Evolutionary conservation across 208 protist species (phyloP).

Genomic region (Porcisia hertigi): DNA sequence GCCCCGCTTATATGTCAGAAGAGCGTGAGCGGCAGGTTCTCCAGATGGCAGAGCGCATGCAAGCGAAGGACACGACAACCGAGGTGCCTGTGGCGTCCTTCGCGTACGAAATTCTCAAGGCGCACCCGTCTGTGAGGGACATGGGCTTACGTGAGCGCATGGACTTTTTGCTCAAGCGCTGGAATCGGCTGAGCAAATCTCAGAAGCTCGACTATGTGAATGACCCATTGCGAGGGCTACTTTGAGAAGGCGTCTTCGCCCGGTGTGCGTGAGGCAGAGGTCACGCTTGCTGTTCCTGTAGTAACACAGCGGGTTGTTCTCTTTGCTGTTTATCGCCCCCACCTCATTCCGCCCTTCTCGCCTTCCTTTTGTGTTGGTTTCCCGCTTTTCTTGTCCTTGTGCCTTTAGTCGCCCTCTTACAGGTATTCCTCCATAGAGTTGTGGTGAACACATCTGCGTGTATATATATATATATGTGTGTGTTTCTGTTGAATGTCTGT

Average conservation of each 20-base stretch:
- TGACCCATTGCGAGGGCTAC: slow-evolving; percentile 78
- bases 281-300: neutral
- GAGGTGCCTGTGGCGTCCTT: slow-evolving; percentile 88
- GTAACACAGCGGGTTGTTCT: neutral
- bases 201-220: slow-evolving; percentile 76
- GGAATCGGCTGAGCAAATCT: slow-evolving; percentile 63
- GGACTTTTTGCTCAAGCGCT: slow-evolving; percentile 76
- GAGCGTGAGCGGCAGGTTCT: slow-evolving; percentile 75
- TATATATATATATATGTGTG: neutral
- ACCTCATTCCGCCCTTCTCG: neutral
- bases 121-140: slow-evolving; percentile 77
- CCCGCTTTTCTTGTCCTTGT: neutral
- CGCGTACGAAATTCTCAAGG: slow-evolving; percentile 76
- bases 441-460: neutral
- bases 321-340: neutral
- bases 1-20: slow-evolving; percentile 59
- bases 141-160: slow-evolving; percentile 89
- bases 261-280: neutral
- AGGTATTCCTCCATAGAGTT: neutral
- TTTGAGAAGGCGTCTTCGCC: slow-evolving; percentile 29
- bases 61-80: slow-evolving; percentile 65
- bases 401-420: neutral
- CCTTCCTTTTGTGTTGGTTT: neutral
- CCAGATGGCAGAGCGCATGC: slow-evolving; percentile 76
- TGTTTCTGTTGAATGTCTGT: neutral